Conservation (phyloP, 2,329 filamentous ascomycete species). For the Paraphoma chrysanthemicola region DNA sequence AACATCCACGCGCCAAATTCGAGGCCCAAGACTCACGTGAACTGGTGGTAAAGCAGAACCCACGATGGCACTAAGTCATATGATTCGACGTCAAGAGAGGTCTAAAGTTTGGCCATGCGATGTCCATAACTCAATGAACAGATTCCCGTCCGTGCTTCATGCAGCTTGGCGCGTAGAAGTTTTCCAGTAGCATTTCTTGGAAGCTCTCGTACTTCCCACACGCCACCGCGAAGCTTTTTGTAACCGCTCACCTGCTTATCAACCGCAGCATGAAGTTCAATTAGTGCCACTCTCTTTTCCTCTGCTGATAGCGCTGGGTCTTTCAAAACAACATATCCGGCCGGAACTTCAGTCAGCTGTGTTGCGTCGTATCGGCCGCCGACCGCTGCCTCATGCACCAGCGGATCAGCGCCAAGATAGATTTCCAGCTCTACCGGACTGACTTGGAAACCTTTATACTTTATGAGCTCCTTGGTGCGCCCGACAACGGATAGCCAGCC, state of each 20-base stretch:
- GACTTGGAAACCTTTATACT: conserved; percentile 28
- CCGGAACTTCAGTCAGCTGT: conserved; percentile 18
- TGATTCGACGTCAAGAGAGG: too few relatives aligned
- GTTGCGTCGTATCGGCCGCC: conserved; percentile 11
- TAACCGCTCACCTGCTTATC: conserved; percentile 20
- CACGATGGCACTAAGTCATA: too few relatives aligned
- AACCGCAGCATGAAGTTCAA: conserved; percentile 8
- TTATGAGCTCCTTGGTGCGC: conserved; percentile 52
- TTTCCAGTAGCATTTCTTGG: conserved; percentile 20
- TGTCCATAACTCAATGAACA: not conserved
- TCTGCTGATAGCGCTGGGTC: conserved; percentile 8
- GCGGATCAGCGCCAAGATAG: conserved; percentile 15
- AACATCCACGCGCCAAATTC: too few relatives aligned
- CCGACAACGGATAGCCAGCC: conserved; percentile 88
- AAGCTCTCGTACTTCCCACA: conserved; percentile 14
- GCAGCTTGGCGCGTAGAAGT: not conserved
- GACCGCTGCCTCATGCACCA: conserved; percentile 6
- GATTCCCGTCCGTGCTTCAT: not conserved
- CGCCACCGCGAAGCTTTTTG: conserved; percentile 23
- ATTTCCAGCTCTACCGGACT: conserved; percentile 19
- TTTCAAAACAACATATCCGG: conserved; percentile 19
- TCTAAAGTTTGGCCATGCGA: not conserved
- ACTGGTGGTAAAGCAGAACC: too few relatives aligned
- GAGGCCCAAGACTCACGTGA: too few relatives aligned
- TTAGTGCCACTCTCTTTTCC: not conserved